Base-by-base conservation (phyloP, 306 rosid genomes). In the Sesbania bispinosa region DNA sequence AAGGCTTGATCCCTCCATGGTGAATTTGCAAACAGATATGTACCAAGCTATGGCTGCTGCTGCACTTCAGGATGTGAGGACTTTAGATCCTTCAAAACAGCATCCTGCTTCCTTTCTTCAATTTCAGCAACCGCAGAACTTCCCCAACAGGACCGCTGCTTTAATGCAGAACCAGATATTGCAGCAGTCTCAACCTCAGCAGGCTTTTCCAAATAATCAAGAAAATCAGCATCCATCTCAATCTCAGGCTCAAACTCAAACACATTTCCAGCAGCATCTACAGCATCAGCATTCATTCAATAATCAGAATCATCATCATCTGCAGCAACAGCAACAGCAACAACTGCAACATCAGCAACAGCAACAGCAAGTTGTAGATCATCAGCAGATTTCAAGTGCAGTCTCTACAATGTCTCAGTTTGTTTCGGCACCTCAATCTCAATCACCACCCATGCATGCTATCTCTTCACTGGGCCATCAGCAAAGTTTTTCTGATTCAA, bases 31-130 rank as follows among this genome's bases (percentile, higher is more conserved):
- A 70, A 69, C 95, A 26, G 99, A 94, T 33, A 69, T 89, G 85
- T 89, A 94, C 79, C 99, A 94, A 65, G 89, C 89, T 46, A 85
- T 94, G 97, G 96, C 96, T 43, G 88, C 99, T 21, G 89, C 98
- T 46, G 98, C 97, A 13, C 90, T 90, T 65, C 98, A 90, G 81
- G 98, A 94, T 74, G 89, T 87, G 89, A 83, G 98, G 80, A 70
- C 81, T 0, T 62, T 83, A 10, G 96, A 94, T 73, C 94, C 89
- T 72, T 85, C 98, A 5, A 87, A 89, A 74, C 76, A 85, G 47
- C 74, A 81, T 23, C 79, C 87, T 19, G 48, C 86, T 8, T 86
- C 97, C 26, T 84, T 80, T 52, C 77, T 90, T 76, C 97, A 91
- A 43, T 94, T 89, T 77, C 98, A 93, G 82, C 98, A 81, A 71